Evolutionary conservation across 495 filamentous ascomycete genomes (phyloP).

Genomic region (Astrothelium subdiscretum): DNA sequence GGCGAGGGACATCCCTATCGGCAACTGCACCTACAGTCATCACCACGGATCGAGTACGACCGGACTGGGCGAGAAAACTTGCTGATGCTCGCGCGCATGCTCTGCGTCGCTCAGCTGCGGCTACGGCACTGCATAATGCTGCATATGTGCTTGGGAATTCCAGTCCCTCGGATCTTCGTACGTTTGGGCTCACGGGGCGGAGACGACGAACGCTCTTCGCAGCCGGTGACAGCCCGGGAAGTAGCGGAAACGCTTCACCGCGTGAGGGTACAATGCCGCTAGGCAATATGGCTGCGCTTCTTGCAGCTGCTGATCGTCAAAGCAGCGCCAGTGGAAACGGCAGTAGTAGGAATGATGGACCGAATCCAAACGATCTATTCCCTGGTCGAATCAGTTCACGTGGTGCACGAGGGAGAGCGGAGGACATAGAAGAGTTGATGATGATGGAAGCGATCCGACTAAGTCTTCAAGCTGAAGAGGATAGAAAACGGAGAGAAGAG

Average conservation of each 20-base stretch:
- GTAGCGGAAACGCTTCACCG: constrained; percentile 28
- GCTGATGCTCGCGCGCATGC: constrained; percentile 73
- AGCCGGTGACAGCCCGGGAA: constrained; percentile 23
- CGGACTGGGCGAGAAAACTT: constrained; percentile 89
- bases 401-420: constrained; percentile 45
- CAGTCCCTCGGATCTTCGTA: constrained; percentile 34
- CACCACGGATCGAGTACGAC: constrained; percentile 80
- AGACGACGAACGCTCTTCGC: constrained; percentile 28
- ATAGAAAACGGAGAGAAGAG: constrained; percentile 67
- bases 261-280: constrained; percentile 11
- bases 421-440: constrained; percentile 96
- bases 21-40: constrained; percentile 71
- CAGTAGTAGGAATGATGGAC: constrained; percentile 22
- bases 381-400: constrained; percentile 48
- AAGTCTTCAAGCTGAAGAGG: constrained; percentile 82
- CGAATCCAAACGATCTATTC: constrained; percentile 32
- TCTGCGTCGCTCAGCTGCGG: constrained; percentile 77
- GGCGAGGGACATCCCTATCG: constrained; percentile 73
- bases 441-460: constrained; percentile 90
- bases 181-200: constrained; percentile 32
- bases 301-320: constrained; percentile 14
- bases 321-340: neutral
- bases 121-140: constrained; percentile 87
- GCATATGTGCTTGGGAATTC: constrained; percentile 76
- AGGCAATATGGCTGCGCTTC: constrained; percentile 12